Base-by-base conservation (phyloP, 2,329 filamentous ascomycete species). In the Daldinia sp. region DNA sequence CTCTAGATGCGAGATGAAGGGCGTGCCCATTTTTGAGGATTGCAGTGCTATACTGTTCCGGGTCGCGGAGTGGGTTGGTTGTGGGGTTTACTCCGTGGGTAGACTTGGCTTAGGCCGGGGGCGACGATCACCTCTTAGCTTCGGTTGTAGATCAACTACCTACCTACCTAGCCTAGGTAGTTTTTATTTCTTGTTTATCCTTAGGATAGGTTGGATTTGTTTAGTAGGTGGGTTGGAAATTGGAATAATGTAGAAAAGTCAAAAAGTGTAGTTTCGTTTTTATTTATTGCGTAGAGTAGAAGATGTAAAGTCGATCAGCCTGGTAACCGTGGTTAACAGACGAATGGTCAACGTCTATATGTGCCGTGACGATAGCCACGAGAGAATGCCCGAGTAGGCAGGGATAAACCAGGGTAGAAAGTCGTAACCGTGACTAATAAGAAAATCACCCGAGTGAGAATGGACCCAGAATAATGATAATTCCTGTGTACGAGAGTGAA, bases 1-100 rank as follows among this genome's bases (percentile, higher is more conserved):
- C 71, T 80, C 78, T 10, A 83, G 78, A 63, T 79, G 73, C 51
- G 78, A 73, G 64, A 84, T 79, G 72, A 84, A 83, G 0, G 82
- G 82, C 0, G 83, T 84, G 19, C 78, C 80, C 81, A 83, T 83
- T 65, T 41, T 72, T 5, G 21, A 8, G 7, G 35, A 17, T 53
- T 6, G 27, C 29, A 7, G 6, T 32, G 6, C 29, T 32, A 6
- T 32, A 1, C 4, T 65, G 4, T 43, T 41, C 34, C n/a, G n/a
- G n/a, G n/a, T n/a, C n/a, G n/a, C n/a, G 21, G 15, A 13, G 37
- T 41, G 37, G 17, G 17, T 39, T 21, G 35, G 39, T 27, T n/a
- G 21, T 13, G 39, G 39, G 15, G 39, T 45, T 15, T 15, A 27
- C 39, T 45, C 39, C 39, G 39, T 45, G 13, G 39, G 39, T 21